Conservation (phyloP, 2,329 filamentous ascomycete genomes). For the Cladosporium colombiae region DNA sequence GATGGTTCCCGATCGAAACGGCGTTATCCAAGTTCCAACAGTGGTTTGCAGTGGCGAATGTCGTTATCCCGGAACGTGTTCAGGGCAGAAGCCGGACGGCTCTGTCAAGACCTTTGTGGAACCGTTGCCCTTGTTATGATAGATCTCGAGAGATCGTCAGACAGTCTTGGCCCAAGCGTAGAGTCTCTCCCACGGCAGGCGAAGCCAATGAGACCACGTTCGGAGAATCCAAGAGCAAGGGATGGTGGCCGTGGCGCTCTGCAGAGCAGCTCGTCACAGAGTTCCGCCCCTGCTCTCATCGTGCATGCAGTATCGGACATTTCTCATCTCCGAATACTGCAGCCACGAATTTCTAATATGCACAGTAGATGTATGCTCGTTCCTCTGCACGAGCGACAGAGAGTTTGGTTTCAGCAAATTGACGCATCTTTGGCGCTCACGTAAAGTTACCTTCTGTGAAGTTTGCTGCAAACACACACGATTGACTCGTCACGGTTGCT, state of each 20-base stretch:
- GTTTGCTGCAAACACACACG: background rate
- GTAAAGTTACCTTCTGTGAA: background rate
- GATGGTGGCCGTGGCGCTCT: background rate
- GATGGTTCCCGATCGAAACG: slow-evolving; percentile 14
- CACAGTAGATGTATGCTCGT: background rate
- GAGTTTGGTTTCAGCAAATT: background rate
- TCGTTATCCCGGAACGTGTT: slow-evolving; percentile 5
- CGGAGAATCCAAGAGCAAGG: slow-evolving; percentile 7
- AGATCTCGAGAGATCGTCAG: slow-evolving; percentile 13
- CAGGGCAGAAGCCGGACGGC: slow-evolving; percentile 18
- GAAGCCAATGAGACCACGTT: slow-evolving; percentile 1
- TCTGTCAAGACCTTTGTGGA: slow-evolving; percentile 19
- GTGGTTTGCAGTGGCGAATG: slow-evolving; percentile 8
- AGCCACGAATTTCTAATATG: background rate
- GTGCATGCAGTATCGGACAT: slow-evolving; percentile 13
- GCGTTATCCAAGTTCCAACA: slow-evolving; percentile 8
- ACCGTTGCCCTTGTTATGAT: slow-evolving; percentile 19
- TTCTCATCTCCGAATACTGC: slow-evolving; percentile 3
- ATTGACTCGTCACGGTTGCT: background rate
- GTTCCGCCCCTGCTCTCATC: slow-evolving; percentile 1
- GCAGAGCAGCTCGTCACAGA: slow-evolving; percentile 16
- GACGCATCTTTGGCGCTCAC: background rate
- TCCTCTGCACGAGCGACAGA: background rate
- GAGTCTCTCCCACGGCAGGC: slow-evolving; percentile 1
- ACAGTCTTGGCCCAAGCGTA: slow-evolving; percentile 15